Conservation (phyloP, 805 yeast species). For the Wickerhamiella shivajii region DNA sequence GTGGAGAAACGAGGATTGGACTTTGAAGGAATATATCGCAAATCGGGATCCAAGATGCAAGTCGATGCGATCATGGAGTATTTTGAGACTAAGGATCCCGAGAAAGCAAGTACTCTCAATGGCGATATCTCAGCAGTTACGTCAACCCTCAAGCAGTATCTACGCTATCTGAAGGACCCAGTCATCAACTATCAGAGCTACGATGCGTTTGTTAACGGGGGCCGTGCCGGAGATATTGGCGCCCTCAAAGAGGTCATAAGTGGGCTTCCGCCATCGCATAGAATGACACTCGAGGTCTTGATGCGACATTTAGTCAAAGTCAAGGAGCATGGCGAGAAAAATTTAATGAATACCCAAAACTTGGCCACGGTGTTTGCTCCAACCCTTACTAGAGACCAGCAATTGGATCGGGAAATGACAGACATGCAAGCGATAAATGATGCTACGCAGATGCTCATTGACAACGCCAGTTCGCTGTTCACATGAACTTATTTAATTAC, state of each 20-base stretch:
- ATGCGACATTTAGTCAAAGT: conserved; percentile 53
- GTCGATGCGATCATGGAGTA: conserved; percentile 33
- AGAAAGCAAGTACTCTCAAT: conserved; percentile 25
- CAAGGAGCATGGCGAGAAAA: conserved; percentile 35
- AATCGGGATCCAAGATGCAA: conserved; percentile 69
- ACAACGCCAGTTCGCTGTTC: conserved; percentile 15
- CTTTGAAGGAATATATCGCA: conserved; percentile 78
- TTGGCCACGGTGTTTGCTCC: conserved; percentile 92
- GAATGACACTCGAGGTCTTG: conserved; percentile 38
- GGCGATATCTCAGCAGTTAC: conserved; percentile 81
- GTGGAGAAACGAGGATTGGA: conserved; percentile 67
- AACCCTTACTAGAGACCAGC: conserved; percentile 63
- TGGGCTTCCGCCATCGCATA: conserved; percentile 55
- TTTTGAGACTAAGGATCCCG: conserved; percentile 25
- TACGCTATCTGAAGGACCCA: conserved; percentile 75
- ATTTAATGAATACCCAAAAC: conserved; percentile 74
- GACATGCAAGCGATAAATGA: conserved; percentile 76
- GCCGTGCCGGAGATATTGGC: conserved; percentile 27
- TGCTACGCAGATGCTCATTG: conserved; percentile 54
- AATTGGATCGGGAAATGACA: conserved; percentile 65
- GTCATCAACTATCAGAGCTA: conserved; percentile 59
- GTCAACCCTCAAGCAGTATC: conserved; percentile 71
- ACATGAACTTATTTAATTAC: conserved; percentile 5
- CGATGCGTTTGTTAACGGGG: conserved; percentile 46
- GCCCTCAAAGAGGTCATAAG: conserved; percentile 34